Conservation (phyloP, 257 asterid genomes). For the Solanum appendiculatum region DNA sequence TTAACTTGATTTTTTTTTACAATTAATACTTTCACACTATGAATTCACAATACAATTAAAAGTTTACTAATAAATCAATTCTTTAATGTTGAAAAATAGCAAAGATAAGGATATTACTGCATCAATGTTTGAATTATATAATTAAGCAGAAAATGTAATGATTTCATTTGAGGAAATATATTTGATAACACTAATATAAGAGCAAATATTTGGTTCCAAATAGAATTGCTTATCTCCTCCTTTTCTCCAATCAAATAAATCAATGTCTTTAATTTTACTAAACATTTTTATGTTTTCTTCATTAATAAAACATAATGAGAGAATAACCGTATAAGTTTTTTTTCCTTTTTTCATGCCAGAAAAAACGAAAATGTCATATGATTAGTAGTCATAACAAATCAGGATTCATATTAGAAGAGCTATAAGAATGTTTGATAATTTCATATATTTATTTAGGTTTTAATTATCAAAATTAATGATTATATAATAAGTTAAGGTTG, state of each 20-base stretch:
- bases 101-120: background rate
- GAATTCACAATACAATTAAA: background rate
- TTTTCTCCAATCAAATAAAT: background rate
- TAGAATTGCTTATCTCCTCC: background rate
- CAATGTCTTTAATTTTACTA: background rate
- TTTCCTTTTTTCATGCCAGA: background rate
- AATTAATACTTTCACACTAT: background rate
- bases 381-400: background rate
- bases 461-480: background rate
- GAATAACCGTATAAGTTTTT: background rate
- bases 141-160: background rate
- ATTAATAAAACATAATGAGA: background rate
- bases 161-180: background rate
- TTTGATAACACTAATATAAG: background rate
- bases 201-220: background rate
- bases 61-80: background rate
- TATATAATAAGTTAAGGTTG: background rate
- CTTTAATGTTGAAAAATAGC: background rate
- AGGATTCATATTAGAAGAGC: background rate
- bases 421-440: background rate
- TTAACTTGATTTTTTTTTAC: background rate
- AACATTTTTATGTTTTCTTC: background rate
- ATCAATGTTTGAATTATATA: background rate
- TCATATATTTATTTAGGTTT: background rate
- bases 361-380: background rate